Evolutionary conservation across 352 stramenopile genomes (phyloP).

Genomic region (Globisporangium ultimum): DNA sequence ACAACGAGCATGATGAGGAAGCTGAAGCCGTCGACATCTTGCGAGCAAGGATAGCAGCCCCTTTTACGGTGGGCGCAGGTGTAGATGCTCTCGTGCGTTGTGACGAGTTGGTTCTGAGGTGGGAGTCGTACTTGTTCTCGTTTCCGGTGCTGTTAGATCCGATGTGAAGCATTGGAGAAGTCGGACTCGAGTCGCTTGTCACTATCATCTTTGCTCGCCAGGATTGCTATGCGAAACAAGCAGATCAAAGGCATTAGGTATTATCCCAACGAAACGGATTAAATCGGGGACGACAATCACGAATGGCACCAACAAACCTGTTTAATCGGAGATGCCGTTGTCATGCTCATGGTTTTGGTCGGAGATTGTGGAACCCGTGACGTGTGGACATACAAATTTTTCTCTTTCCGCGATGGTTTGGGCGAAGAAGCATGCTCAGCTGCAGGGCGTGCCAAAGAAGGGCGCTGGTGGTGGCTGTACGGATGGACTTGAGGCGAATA

Average conservation of each 20-base stretch:
- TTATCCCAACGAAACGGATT: not conserved
- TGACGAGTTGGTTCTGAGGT: not conserved
- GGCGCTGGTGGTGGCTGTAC: not conserved
- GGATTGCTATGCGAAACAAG: not conserved
- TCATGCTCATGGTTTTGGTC: slow-evolving; percentile 34
- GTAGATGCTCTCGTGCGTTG: not conserved
- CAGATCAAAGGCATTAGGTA: not conserved
- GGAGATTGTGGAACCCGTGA: slow-evolving; percentile 22
- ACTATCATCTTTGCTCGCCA: not conserved
- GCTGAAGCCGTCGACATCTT: slow-evolving; percentile 35
- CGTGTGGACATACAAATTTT: slow-evolving; percentile 26
- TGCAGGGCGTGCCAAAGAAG: not conserved
- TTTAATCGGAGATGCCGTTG: slow-evolving; percentile 32
- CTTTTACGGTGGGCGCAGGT: not conserved
- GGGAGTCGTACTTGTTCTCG: not conserved
- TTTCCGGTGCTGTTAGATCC: not conserved
- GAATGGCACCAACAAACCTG: slow-evolving; percentile 13
- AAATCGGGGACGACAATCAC: no score
- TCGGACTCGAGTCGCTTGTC: not conserved
- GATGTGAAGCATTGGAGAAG: not conserved
- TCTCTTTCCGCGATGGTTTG: not conserved
- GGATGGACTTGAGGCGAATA: not conserved
- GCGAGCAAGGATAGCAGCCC: slow-evolving; percentile 5
- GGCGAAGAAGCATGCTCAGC: not conserved
- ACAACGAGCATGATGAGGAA: slow-evolving; percentile 28